phyloP scores from a whole-genome alignment of 2,329 filamentous ascomycete genomes.

The Colletotrichum sp. region DNA sequence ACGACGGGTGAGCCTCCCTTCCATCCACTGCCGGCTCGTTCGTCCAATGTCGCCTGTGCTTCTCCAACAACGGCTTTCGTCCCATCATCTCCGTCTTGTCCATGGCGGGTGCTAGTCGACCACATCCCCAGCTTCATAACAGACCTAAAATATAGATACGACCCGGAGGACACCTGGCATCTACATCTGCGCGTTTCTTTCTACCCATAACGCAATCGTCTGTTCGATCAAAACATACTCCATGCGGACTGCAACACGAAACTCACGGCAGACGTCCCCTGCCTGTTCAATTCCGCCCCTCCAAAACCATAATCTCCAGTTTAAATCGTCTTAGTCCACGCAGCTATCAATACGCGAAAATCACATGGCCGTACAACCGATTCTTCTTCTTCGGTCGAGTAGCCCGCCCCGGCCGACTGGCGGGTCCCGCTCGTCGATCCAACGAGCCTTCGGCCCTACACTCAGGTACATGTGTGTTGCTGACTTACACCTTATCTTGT shows the following conservation, averaged over 20 bases:
- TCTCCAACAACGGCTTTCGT: constrained; percentile 5
- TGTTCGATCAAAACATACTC: not conserved
- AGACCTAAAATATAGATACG: not conserved
- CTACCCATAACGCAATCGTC: not conserved
- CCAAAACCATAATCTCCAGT: not conserved
- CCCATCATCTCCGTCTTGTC: not conserved
- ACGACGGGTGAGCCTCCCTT: not conserved
- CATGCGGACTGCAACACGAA: not conserved
- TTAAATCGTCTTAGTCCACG: not conserved
- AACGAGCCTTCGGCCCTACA: constrained; percentile 19
- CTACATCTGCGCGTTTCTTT: not conserved
- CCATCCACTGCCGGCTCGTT: not conserved
- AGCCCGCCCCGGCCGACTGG: constrained; percentile 17
- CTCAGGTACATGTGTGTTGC: not conserved
- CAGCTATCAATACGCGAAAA: not conserved
- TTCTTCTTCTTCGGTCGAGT: constrained; percentile 1
- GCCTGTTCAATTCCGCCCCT: constrained; percentile 9
- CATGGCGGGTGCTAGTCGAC: not conserved
- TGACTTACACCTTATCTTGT: not conserved
- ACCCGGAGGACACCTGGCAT: not conserved
- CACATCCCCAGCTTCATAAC: not conserved
- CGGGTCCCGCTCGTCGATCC: constrained; percentile 8
- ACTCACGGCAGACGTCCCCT: not conserved
- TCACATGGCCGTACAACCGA: not conserved
- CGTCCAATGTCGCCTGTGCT: not conserved